phyloP scores from a whole-genome alignment of 345 rosid genomes.

The Ricinus communis region DNA sequence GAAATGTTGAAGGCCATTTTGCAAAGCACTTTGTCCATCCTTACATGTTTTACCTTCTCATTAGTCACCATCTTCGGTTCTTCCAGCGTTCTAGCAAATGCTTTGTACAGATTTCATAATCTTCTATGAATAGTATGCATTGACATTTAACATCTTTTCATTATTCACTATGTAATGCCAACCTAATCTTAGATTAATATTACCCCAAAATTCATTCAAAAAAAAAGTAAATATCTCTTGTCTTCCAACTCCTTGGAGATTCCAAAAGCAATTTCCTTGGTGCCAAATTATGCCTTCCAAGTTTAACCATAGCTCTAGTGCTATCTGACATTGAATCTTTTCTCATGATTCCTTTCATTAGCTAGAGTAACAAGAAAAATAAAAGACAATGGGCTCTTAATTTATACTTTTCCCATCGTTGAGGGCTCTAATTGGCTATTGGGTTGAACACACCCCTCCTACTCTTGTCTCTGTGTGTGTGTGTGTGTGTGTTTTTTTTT shows the following conservation, averaged over 20 bases:
- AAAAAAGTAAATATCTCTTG: conserved; percentile 33
- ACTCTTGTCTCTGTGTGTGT: no score
- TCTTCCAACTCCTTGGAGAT: conserved; percentile 29
- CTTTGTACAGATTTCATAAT: conserved; percentile 21
- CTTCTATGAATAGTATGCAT: conserved; percentile 25
- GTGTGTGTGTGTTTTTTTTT: no score
- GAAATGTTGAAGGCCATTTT: conserved; percentile 31
- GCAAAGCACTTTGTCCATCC: conserved; percentile 21
- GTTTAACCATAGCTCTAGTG: conserved; percentile 18
- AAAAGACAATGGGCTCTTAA: no score
- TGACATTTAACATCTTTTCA: neutral
- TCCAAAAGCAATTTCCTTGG: conserved; percentile 10
- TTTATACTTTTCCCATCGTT: no score
- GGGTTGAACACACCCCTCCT: no score
- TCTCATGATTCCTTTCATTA: neutral
- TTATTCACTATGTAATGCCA: no score
- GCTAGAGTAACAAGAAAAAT: no score
- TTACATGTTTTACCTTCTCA: conserved; percentile 18
- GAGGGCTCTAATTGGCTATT: no score
- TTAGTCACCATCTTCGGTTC: no score
- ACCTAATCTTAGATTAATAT: conserved; percentile 6
- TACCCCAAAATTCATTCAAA: conserved; percentile 31
- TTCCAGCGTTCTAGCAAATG: conserved; percentile 28
- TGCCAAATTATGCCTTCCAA: neutral
- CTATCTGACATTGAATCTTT: conserved; percentile 28